phyloP scores from a whole-genome alignment of 2,329 filamentous ascomycete species.

The Fusarium vanettenii region DNA sequence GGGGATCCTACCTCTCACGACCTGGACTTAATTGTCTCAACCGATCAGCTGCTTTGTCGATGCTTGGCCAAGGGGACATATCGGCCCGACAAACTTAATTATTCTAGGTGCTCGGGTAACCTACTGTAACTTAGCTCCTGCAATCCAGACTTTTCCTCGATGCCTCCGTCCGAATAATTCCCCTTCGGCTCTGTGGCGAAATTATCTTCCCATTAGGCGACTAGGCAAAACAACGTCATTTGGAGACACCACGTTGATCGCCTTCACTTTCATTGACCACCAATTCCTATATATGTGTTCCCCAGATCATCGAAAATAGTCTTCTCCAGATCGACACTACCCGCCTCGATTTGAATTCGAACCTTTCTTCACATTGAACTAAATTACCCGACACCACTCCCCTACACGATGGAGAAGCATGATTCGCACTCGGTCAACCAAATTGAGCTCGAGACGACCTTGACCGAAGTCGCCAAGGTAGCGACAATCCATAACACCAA shows the following conservation, averaged over 20 bases:
- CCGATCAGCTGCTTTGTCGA: background rate
- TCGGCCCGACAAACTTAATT: background rate
- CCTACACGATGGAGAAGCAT: background rate
- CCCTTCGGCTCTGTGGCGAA: background rate
- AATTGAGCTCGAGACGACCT: background rate
- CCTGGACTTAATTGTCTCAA: background rate
- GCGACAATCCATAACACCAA: background rate
- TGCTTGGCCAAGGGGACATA: background rate
- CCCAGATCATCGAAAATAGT: background rate
- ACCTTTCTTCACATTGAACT: background rate
- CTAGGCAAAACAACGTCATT: background rate
- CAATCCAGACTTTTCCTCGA: background rate
- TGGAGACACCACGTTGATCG: background rate
- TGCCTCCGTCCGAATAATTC: background rate
- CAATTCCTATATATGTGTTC: background rate
- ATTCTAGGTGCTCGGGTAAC: background rate
- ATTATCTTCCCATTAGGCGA: background rate
- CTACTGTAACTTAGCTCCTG: background rate
- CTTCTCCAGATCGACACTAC: background rate
- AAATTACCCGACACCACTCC: background rate
- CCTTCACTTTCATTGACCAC: background rate
- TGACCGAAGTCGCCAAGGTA: background rate
- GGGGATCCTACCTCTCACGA: background rate
- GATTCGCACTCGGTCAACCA: background rate
- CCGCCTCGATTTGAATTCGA: background rate